Percentiles rank a stretch among this genome's conserved stretches.
phyloP scores from a whole-genome alignment of 2,329 filamentous ascomycete species.

The Fusarium albidum region DNA sequence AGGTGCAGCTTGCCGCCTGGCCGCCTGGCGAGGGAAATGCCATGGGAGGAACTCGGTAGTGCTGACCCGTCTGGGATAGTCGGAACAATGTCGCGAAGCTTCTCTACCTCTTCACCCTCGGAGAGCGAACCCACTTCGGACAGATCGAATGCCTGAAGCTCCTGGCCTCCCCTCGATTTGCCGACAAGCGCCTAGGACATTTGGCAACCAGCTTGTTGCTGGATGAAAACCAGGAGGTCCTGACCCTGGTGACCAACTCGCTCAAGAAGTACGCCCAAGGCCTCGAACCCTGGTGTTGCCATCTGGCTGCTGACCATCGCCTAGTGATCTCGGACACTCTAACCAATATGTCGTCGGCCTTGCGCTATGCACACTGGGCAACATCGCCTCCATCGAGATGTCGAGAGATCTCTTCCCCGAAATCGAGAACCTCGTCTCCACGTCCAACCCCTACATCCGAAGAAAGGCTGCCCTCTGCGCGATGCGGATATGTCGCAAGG shows the following conservation, averaged over 20 bases:
- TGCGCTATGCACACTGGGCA: slow-evolving; percentile 93
- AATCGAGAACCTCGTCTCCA: slow-evolving; percentile 90
- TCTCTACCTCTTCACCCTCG: slow-evolving; percentile 96
- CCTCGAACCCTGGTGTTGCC: background rate
- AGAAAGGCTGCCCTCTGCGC: slow-evolving; percentile 98
- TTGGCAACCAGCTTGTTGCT: slow-evolving; percentile 94
- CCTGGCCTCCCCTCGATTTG: slow-evolving; percentile 94
- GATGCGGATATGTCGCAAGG: slow-evolving; percentile 98
- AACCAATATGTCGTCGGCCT: slow-evolving; percentile 99
- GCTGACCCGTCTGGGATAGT: slow-evolving; percentile 56
- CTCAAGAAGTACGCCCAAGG: slow-evolving; percentile 80
- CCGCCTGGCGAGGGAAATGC: background rate
- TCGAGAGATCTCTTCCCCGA: slow-evolving; percentile 96
- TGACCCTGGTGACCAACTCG: slow-evolving; percentile 97
- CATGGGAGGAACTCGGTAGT: background rate
- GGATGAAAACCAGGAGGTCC: slow-evolving; percentile 97
- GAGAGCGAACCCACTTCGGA: slow-evolving; percentile 96
- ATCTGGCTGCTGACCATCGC: slow-evolving; percentile 24
- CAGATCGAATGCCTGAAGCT: slow-evolving; percentile 99
- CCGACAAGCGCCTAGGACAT: slow-evolving; percentile 96
- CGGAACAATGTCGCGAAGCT: slow-evolving; percentile 99
- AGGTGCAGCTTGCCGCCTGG: slow-evolving; percentile 43
- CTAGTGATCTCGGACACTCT: slow-evolving; percentile 91
- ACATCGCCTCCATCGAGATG: slow-evolving; percentile 98
- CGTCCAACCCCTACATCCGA: slow-evolving; percentile 97